A percentile compares a stretch with the other conserved stretches of the same genome.
Evolutionary conservation across 495 filamentous ascomycete species (phyloP).

Genomic region (Arthonia radiata): DNA sequence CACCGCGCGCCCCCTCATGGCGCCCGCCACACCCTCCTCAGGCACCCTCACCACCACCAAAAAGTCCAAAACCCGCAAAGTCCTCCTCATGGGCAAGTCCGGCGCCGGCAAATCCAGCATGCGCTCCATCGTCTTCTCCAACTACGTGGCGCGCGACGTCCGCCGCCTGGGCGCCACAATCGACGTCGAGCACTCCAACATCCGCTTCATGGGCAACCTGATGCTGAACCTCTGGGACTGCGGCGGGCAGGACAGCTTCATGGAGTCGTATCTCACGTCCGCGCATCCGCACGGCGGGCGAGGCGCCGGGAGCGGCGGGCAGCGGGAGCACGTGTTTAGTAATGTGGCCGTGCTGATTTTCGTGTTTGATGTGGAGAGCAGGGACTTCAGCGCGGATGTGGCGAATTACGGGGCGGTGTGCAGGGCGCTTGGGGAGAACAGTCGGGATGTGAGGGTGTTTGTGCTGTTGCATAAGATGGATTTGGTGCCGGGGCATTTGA

Average conservation of each 20-base stretch:
- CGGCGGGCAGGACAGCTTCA: constrained; percentile 92
- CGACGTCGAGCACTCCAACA: constrained; percentile 90
- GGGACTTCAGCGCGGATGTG: constrained; percentile 75
- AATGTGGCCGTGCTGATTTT: constrained; percentile 95
- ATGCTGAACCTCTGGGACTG: constrained; percentile 98
- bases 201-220: constrained; percentile 92
- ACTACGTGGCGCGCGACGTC: constrained; percentile 92
- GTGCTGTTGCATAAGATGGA: constrained; percentile 97
- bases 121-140: constrained; percentile 94
- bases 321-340: constrained; percentile 85
- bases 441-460: constrained; percentile 34
- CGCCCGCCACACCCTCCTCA: background rate
- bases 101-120: constrained; percentile 99
- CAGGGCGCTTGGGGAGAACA: constrained; percentile 28
- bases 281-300: no score
- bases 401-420: constrained; percentile 74
- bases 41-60: background rate
- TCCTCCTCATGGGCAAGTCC: constrained; percentile 43
- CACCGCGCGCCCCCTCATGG: no score
- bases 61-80: background rate
- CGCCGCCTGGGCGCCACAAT: constrained; percentile 88
- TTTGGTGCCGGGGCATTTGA: constrained; percentile 57
- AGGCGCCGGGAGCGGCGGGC: no score
- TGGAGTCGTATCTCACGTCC: constrained; percentile 94
- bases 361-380: constrained; percentile 93